phyloP scores from a whole-genome alignment of 352 stramenopile genomes.

The Chrysophaeum taylorii region DNA sequence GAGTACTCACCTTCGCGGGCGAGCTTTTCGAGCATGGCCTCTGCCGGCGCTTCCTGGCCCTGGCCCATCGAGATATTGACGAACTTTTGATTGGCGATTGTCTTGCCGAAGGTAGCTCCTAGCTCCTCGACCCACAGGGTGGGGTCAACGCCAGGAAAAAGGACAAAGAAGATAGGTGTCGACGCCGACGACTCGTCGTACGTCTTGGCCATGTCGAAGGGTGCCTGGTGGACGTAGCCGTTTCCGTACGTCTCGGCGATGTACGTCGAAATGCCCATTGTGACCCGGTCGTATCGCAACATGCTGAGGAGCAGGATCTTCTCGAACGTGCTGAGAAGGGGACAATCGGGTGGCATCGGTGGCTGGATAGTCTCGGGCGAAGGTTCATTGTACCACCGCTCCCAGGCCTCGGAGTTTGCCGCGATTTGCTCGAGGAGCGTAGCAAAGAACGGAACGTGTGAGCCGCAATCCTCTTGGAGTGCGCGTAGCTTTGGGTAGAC shows the following conservation, averaged over 20 bases:
- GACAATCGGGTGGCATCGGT: slow-evolving; percentile 27
- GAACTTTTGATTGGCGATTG: slow-evolving; percentile 50
- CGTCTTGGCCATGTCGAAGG: slow-evolving; percentile 76
- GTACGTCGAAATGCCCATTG: slow-evolving; percentile 68
- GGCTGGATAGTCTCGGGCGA: no score
- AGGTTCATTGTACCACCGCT: slow-evolving; percentile 82
- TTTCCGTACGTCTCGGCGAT: slow-evolving; percentile 58
- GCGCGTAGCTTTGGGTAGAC: slow-evolving; percentile 73
- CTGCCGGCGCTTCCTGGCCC: slow-evolving; percentile 69
- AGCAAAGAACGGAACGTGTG: slow-evolving; percentile 42
- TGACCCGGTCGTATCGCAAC: slow-evolving; percentile 73
- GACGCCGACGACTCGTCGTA: slow-evolving; percentile 76
- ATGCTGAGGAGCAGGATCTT: slow-evolving; percentile 72
- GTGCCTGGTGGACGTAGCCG: slow-evolving; percentile 73
- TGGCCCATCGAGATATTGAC: slow-evolving; percentile 78
- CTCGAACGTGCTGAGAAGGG: slow-evolving; percentile 68
- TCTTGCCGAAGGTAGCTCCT: slow-evolving; percentile 67
- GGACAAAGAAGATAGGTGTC: slow-evolving; percentile 83
- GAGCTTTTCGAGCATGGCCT: slow-evolving; percentile 39
- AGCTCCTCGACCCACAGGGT: slow-evolving; percentile 82
- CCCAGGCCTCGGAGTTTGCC: slow-evolving; percentile 74
- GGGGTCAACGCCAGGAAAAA: slow-evolving; percentile 78
- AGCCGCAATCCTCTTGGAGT: slow-evolving; percentile 54
- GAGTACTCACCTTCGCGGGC: no score
- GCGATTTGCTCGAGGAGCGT: slow-evolving; percentile 54